These are phyloP conservation scores for Sporothrix sp. DNA, from an alignment of 2,329 filamentous ascomycete species.

Conservation along the genomic window DNA sequence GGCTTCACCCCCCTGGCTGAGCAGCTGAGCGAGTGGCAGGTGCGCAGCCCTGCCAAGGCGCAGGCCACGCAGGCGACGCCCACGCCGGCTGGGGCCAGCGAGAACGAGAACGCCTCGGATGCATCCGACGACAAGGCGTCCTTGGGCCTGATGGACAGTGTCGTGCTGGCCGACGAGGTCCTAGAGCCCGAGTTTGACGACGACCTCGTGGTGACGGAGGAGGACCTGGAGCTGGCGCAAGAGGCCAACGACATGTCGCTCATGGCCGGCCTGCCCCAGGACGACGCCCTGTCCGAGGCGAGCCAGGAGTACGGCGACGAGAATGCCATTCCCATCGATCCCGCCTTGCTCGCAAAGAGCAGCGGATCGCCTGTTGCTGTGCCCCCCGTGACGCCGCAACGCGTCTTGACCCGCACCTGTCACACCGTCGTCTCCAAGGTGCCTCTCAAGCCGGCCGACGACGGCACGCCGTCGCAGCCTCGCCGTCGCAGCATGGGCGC, in stretches of 20 bases:
- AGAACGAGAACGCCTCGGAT: too few species aligned
- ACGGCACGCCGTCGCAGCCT: slow-evolving; percentile 39
- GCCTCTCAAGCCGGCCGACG: slow-evolving; percentile 58
- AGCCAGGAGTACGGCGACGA: slow-evolving; percentile 60
- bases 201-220: slow-evolving; percentile 38
- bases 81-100: slow-evolving; percentile 13
- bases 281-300: slow-evolving; percentile 47
- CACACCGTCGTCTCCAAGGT: slow-evolving; percentile 72
- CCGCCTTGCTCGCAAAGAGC: slow-evolving; percentile 29
- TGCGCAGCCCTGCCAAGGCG: slow-evolving; percentile 44
- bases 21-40: slow-evolving; percentile 53
- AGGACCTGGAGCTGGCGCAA: slow-evolving; percentile 47
- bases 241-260: slow-evolving; percentile 53
- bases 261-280: slow-evolving; percentile 33
- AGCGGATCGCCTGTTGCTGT: slow-evolving; percentile 20
- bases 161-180: slow-evolving; percentile 19
- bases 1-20: slow-evolving; percentile 56
- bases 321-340: slow-evolving; percentile 49
- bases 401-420: slow-evolving; percentile 43
- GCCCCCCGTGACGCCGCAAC: slow-evolving; percentile 47
- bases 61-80: slow-evolving; percentile 19
- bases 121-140: not conserved
- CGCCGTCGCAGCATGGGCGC: slow-evolving; percentile 44
- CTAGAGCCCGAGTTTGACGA: slow-evolving; percentile 34
- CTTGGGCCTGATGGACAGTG: slow-evolving; percentile 4